phyloP scores from a whole-genome alignment of 2,329 filamentous ascomycete genomes.

The Aspergillus costaricaensis region DNA sequence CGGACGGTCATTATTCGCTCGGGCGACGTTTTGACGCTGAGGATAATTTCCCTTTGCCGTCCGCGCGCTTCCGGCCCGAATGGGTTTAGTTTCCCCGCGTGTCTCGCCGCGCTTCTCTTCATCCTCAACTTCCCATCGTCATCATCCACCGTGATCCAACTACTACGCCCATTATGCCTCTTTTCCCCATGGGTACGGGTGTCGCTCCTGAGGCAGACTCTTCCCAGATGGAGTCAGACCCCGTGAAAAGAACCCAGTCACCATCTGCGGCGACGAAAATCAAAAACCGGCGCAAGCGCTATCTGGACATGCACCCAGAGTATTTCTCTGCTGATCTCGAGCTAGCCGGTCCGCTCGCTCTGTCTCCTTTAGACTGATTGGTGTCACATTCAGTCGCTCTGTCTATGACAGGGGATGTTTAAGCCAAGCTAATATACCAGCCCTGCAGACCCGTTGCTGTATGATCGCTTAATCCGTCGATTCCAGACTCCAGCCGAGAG shows the following conservation, averaged over 20 bases:
- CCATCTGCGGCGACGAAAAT: slow-evolving; percentile 51
- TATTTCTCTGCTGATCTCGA: slow-evolving; percentile 70
- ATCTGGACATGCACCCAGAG: slow-evolving; percentile 69
- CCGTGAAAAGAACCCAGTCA: slow-evolving; percentile 26
- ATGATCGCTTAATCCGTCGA: slow-evolving; percentile 75
- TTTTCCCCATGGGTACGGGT: slow-evolving; percentile 39
- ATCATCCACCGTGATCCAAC: not conserved
- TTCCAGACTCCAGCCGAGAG: slow-evolving; percentile 75
- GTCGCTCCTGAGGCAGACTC: slow-evolving; percentile 19
- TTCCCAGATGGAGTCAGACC: slow-evolving; percentile 2
- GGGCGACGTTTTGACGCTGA: not conserved
- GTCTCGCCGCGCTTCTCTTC: slow-evolving; percentile 33
- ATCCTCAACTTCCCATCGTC: not conserved
- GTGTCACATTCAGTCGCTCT: not conserved
- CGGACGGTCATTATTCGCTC: not conserved
- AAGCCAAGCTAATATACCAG: slow-evolving; percentile 31
- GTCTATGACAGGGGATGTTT: slow-evolving; percentile 15
- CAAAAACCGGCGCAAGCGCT: slow-evolving; percentile 77
- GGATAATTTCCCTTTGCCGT: not conserved
- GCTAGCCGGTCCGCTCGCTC: slow-evolving; percentile 56
- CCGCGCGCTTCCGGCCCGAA: slow-evolving; percentile 1
- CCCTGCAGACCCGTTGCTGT: slow-evolving; percentile 70
- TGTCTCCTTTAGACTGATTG: slow-evolving; percentile 26
- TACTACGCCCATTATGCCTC: slow-evolving; percentile 33
- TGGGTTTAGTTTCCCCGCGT: slow-evolving; percentile 15